Evolutionary conservation across 495 filamentous ascomycete species (phyloP), one percentile per base, ranked within the genome.

Genomic region (Penicillium maclennaniae): DNA sequence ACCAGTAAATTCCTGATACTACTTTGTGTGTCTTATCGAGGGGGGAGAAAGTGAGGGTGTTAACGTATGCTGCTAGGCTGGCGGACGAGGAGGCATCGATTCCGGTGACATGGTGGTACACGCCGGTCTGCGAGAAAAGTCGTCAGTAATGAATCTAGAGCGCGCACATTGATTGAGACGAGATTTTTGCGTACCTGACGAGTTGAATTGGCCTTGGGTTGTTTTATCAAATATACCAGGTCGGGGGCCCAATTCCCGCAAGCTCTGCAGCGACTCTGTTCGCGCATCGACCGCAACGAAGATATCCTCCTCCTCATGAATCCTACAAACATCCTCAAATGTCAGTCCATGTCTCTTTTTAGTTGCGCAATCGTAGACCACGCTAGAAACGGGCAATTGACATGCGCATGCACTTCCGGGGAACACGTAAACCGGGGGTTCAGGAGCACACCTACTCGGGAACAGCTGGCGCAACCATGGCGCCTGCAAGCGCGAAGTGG

Each of bases 81-180:
- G 93, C 93, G 28, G 95, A 97, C 7, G 92, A 97, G 39, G 93
- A 98, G 34, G 95, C 93, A 69, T 98, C 93, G 54, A 96, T 86
- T 47, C 93, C 93, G 45, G 92, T 96, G 63, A 97, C 93, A 86
- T 97, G 92, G 71, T 98, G 93, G 69, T 98, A 98, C 45, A 96
- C 85, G 23, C 92, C 93, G 57, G 82, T 84, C 89, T 97, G 60
- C 14, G 45, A 21, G 40, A 48, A 50, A 12, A 25, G 21, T 49
- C 6, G 23, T 59, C 19, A 27, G 40, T 53, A 45, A 45, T 59
- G 17, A 51, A 41, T 31, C 10, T 4, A 16, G 7, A 36, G 10
- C 17, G 4, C 2, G 0, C 12, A 53, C 21, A 6, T 16, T 8
- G 31, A 10, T 9, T 9, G 23, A 36, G 16, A 21, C 19, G 16